A percentile compares a stretch with the other conserved stretches of the same genome.
These are phyloP conservation scores for Fusarium tjaetaba DNA, from an alignment of 2,329 filamentous ascomycete genomes.

Conservation along the genomic window DNA sequence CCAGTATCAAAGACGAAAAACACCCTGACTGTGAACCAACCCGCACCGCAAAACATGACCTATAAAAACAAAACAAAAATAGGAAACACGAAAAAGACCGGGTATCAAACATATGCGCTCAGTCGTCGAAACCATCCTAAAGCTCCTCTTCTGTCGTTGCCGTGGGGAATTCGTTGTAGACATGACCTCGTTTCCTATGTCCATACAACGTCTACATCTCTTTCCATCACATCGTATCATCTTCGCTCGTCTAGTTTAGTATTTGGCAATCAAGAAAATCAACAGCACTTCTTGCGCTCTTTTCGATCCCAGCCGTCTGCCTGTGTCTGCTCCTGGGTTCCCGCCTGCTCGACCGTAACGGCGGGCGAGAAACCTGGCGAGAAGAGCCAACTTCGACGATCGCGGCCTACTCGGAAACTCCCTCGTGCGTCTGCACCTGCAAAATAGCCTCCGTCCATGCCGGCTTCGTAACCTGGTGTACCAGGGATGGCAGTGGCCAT, in stretches of 20 bases:
- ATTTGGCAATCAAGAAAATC: neutral
- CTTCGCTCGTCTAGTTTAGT: neutral
- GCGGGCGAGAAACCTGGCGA: constrained; percentile 63
- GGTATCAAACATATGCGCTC: constrained; percentile 43
- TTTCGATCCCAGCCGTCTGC: constrained; percentile 36
- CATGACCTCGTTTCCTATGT: constrained; percentile 3
- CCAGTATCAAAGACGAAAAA: constrained; percentile 18
- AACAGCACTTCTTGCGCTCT: constrained; percentile 47
- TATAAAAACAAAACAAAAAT: constrained; percentile 21
- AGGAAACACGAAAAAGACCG: constrained; percentile 25
- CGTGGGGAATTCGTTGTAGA: constrained; percentile 14
- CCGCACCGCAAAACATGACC: constrained; percentile 25
- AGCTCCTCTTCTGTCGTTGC: constrained; percentile 19
- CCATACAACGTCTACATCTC: constrained; percentile 22
- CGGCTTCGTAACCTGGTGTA: constrained; percentile 57
- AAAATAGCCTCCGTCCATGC: constrained; percentile 61
- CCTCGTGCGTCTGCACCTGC: constrained; percentile 57
- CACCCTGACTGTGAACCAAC: constrained; percentile 24
- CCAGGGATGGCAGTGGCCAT: constrained; percentile 64
- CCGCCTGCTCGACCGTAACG: constrained; percentile 58
- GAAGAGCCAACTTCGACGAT: constrained; percentile 69
- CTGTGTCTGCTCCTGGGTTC: constrained; percentile 44
- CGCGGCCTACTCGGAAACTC: constrained; percentile 67
- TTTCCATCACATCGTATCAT: constrained; percentile 6
- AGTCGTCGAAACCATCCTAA: constrained; percentile 30